Percentiles rank a stretch among this genome's conserved stretches.
phyloP scores from a whole-genome alignment of 23 red algal species.

The Gracilaria caudata region DNA sequence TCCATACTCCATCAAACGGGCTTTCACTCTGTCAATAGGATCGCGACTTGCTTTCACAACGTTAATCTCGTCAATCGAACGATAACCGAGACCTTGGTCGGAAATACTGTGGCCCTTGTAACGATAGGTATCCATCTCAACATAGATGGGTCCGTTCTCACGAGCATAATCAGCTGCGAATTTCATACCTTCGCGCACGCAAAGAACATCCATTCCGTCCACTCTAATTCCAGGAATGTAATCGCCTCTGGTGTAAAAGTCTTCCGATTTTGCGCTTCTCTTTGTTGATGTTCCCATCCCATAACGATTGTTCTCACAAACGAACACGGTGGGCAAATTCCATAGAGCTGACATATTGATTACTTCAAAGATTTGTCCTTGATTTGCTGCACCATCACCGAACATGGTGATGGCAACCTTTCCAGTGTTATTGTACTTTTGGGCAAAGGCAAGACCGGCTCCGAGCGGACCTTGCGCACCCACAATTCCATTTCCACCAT shows the following conservation, averaged over 20 bases:
- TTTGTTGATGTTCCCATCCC: constrained; percentile 95
- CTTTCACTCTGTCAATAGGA: constrained; percentile 95
- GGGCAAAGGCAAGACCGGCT: constrained; percentile 93
- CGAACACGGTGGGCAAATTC: constrained; percentile 91
- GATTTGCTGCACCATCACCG: constrained; percentile 98
- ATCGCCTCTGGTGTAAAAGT: constrained; percentile 92
- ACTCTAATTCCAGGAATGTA: constrained; percentile 93
- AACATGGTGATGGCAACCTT: constrained; percentile 92
- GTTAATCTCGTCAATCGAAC: constrained; percentile 92
- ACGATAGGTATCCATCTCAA: constrained; percentile 94
- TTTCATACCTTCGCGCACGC: constrained; percentile 93
- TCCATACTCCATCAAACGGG: constrained; percentile 79
- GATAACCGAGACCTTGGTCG: constrained; percentile 94
- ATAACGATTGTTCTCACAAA: constrained; percentile 94
- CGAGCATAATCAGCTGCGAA: constrained; percentile 66
- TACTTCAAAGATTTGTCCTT: constrained; percentile 93
- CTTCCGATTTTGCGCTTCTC: constrained; percentile 71
- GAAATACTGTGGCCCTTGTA: constrained; percentile 99
- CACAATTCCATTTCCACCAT: constrained; percentile 98
- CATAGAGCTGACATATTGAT: constrained; percentile 98
- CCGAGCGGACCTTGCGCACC: constrained; percentile 95
- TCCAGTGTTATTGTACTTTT: constrained; percentile 86
- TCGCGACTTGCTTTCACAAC: constrained; percentile 81
- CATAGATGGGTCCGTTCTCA: constrained; percentile 76
- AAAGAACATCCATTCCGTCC: constrained; percentile 98